A percentile compares a stretch with the other conserved stretches of the same genome.
Evolutionary conservation across 495 filamentous ascomycete genomes (phyloP).

Genomic region (Neurospora hispaniola): DNA sequence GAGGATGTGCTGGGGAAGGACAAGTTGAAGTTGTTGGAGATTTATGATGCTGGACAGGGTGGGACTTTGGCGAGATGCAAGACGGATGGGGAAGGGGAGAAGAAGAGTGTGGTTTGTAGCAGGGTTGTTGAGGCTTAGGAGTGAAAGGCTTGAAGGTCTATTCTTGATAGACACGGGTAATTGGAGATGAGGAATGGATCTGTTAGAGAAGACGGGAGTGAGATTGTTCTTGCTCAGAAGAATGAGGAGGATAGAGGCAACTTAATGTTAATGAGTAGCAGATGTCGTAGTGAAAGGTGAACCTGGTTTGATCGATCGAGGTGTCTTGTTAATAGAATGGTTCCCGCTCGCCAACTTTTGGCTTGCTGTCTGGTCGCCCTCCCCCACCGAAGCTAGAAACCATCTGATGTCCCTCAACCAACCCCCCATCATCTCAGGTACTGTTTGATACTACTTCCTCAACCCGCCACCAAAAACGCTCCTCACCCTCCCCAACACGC

Average conservation of each 20-base stretch:
- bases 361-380: neutral
- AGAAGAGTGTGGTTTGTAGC: neutral
- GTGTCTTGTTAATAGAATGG: neutral
- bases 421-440: neutral
- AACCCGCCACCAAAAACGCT: neutral
- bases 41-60: conserved; percentile 14
- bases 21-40: conserved; percentile 11
- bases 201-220: conserved; percentile 2
- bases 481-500: conserved; percentile 28
- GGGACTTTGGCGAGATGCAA: conserved; percentile 17
- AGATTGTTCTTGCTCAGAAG: neutral
- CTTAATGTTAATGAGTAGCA: neutral
- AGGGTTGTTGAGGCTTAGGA: neutral
- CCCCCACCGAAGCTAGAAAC: neutral
- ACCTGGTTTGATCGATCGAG: neutral
- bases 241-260: neutral
- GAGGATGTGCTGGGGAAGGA: neutral
- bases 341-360: neutral
- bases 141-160: neutral
- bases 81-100: conserved; percentile 3
- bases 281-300: neutral
- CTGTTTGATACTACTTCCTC: neutral
- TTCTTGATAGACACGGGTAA: neutral
- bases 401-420: neutral
- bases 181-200: neutral